Evolutionary conservation across 78 protist species (phyloP).

Genomic region (Dictyostelium discoideum): dicty_2.7 NC_007090.3:20501-21000

Average conservation of each 20-base stretch:
- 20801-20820: too few species aligned
- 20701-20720: conserved; percentile 77
- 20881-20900: conserved; percentile 67
- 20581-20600: conserved; percentile 38
- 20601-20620: conserved; percentile 55
- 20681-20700: conserved; percentile 31
- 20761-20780: conserved; percentile 58
- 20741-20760: conserved; percentile 84
- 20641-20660: conserved; percentile 35
- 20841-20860: too few species aligned
- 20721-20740: conserved; percentile 84
- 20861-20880: conserved; percentile 14
- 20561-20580: conserved; percentile 53
- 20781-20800: too few species aligned
- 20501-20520: conserved; percentile 60
- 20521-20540: conserved; percentile 27
- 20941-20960: conserved; percentile 82
- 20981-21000: conserved; percentile 61
- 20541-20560: conserved; percentile 7
- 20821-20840: too few species aligned
- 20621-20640: conserved; percentile 58
- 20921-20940: conserved; percentile 46
- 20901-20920: conserved; percentile 60
- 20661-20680: conserved; percentile 12
- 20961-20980: conserved; percentile 71